These are phyloP conservation scores for Anthostomella pinea DNA, from an alignment of 2,329 filamentous ascomycete species.

Conservation along the genomic window DNA sequence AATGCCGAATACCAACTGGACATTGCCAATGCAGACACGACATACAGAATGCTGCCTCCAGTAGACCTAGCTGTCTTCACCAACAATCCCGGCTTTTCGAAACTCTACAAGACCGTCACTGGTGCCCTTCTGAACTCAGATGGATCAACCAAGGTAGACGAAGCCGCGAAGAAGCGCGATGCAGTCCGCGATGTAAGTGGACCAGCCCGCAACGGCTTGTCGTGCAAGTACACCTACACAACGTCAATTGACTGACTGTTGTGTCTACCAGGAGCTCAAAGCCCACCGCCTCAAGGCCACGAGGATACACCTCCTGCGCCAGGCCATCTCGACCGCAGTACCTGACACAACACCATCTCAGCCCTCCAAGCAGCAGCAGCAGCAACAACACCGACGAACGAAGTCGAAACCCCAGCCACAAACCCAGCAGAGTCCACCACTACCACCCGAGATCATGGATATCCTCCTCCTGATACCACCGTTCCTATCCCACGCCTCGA, in stretches of 20 bases:
- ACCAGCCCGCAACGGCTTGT: not conserved
- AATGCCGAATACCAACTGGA: too few relatives aligned
- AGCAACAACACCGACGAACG: constrained; percentile 20
- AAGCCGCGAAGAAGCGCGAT: constrained; percentile 48
- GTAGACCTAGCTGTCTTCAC: constrained; percentile 53
- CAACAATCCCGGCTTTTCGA: constrained; percentile 59
- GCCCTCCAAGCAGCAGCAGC: constrained; percentile 23
- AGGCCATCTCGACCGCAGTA: constrained; percentile 47
- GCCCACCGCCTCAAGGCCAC: constrained; percentile 46
- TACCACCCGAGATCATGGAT: constrained; percentile 47
- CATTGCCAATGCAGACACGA: too few relatives aligned
- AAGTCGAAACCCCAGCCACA: constrained; percentile 24
- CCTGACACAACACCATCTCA: constrained; percentile 18
- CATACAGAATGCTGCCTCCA: constrained; percentile 57
- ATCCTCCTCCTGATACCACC: constrained; percentile 54
- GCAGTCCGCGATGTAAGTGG: constrained; percentile 46
- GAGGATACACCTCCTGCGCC: constrained; percentile 49
- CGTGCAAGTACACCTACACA: not conserved
- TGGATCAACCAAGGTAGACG: constrained; percentile 54
- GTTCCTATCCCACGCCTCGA: constrained; percentile 39
- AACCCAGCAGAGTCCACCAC: constrained; percentile 16
- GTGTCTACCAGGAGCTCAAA: constrained; percentile 44
- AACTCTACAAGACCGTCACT: constrained; percentile 54
- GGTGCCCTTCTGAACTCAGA: constrained; percentile 54
- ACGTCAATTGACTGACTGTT: constrained; percentile 2